Evolutionary conservation across 352 stramenopile genomes (phyloP), one percentile per base, ranked within the genome.

Genomic region (Phytophthora palmivora): DNA sequence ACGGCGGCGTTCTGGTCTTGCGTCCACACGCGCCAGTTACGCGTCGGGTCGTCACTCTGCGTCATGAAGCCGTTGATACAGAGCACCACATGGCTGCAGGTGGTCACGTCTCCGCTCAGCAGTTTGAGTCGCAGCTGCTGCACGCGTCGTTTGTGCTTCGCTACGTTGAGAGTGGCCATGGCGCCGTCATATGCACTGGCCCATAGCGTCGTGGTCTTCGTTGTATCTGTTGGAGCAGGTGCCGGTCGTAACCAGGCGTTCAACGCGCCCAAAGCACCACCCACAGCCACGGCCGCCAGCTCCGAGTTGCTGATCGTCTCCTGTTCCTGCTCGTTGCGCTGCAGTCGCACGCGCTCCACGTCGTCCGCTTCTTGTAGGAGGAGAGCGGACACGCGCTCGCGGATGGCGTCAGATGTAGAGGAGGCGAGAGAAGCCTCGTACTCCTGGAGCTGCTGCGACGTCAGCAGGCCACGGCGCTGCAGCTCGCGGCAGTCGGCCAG

Each of bases 1-100:
- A 90, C 66, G 6, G 76, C 83, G 22, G 74, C 61, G 28, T 60
- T 12, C 43, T 65, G 16, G 50, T 75, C 53, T 15, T 65, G 41
- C 30, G 59, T 77, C 84, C 83, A 92, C 6, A 57, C 63, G 8
- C 59, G 58, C 87, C 87, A 95, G 53, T 93, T 93, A 39, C 43
- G 60, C 16, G 54, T 72, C 32, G 84, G 83, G 49, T 92, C 84
- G 18, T 79, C 70, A 45, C 80, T 77, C 30, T 94, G 83, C 22
- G 87, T 94, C 87, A 95, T 95, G 60, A 95, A 95, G 15, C 87
- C 87, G 49, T 93, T 95, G 63, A 95, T 80, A 50, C 84, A 92
- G 38, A 95, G 71, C 56, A 93, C 47, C 16, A 94, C 72, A 55
- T 90, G 83, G 21, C 76, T 74, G 38, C 74, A 78, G 12, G 54